These are phyloP conservation scores for Nicotiana noctiflora DNA, from an alignment of 257 asterid species.

Conservation along the genomic window DNA sequence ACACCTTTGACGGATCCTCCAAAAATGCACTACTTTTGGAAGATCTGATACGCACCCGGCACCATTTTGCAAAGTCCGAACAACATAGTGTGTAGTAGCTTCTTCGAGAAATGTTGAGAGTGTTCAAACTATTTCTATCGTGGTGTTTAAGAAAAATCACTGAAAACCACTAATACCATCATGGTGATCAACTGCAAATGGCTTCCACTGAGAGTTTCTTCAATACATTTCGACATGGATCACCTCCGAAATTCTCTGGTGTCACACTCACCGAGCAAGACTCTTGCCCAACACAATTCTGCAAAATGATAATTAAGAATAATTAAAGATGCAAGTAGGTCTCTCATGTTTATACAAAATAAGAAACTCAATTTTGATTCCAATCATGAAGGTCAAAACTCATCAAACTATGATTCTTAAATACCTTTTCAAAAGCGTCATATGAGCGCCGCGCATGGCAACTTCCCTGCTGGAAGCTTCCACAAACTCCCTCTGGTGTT, in stretches of 20 bases:
- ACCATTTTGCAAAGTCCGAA: too few species aligned
- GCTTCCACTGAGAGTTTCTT: conserved; percentile 90
- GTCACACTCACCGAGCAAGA: conserved; percentile 73
- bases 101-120: background rate
- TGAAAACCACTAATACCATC: background rate
- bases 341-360: background rate
- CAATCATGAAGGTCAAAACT: background rate
- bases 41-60: too few species aligned
- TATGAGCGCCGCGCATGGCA: conserved; percentile 78
- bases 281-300: conserved; percentile 75
- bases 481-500: conserved; percentile 75
- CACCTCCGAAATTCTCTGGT: conserved; percentile 93
- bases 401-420: background rate
- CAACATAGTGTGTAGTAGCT: background rate
- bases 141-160: background rate
- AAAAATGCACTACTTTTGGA: too few species aligned
- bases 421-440: conserved; percentile 74
- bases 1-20: too few species aligned
- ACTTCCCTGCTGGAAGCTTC: conserved; percentile 60
- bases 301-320: conserved; percentile 15
- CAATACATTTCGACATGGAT: conserved; percentile 77
- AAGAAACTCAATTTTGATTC: background rate
- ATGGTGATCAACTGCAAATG: conserved; percentile 56
- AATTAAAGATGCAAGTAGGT: background rate
- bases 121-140: background rate